Conservation (phyloP, 331 rosid species). For the Saraca asoca region DNA sequence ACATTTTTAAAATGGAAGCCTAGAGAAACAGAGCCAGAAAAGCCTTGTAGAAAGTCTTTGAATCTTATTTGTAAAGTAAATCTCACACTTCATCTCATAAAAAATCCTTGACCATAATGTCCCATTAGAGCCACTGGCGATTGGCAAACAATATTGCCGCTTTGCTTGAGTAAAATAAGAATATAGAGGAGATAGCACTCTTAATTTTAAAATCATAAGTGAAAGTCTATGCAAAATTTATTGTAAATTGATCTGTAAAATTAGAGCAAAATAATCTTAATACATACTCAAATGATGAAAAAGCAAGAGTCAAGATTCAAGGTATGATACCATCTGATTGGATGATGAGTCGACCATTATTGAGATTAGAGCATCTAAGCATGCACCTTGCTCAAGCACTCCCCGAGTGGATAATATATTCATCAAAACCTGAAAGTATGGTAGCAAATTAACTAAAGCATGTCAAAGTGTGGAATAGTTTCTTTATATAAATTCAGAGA, state of each 20-base stretch:
- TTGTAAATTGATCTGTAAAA: background rate
- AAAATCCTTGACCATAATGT: background rate
- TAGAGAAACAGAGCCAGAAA: constrained; percentile 4
- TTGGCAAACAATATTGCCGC: constrained; percentile 17
- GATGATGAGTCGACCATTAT: constrained; percentile 85
- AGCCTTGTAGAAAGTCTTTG: constrained; percentile 2
- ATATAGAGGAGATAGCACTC: constrained; percentile 3
- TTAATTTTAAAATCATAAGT: constrained; percentile 14
- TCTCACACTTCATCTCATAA: background rate
- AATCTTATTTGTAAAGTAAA: background rate
- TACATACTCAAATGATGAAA: constrained; percentile 11
- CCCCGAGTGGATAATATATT: constrained; percentile 77
- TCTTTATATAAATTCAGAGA: constrained; percentile 5
- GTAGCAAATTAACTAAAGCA: constrained; percentile 2
- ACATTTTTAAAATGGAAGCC: background rate
- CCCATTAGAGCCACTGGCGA: constrained; percentile 15
- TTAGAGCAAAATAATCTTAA: constrained; percentile 10
- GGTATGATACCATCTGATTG: constrained; percentile 74
- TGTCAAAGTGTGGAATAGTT: background rate
- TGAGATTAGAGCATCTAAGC: constrained; percentile 83
- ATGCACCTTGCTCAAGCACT: constrained; percentile 79
- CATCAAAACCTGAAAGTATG: constrained; percentile 69
- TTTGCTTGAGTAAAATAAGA: constrained; percentile 14
- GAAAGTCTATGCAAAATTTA: constrained; percentile 8
- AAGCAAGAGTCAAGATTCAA: constrained; percentile 6